Base-by-base conservation (phyloP, 129 eudicot genomes). In the Flaveria robusta region DNA sequence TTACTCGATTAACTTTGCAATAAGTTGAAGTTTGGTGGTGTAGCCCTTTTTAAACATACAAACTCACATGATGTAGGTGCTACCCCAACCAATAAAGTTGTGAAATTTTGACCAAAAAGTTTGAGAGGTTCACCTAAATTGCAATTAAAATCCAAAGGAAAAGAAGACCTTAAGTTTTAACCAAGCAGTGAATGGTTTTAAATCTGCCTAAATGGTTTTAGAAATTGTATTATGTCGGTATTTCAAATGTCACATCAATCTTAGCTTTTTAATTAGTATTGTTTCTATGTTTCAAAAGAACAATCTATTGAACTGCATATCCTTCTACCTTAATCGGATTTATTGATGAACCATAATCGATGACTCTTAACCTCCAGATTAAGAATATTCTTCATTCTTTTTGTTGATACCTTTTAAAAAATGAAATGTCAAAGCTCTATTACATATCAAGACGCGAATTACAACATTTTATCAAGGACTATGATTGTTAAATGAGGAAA, bases 1-100 rank as follows among this genome's bases (percentile, higher is more conserved):
- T 72, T 72, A 37, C 47, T 65, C 83, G 72, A 66, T 43, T 51
- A 79, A 64, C 68, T 52, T 72, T 39, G 74, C 83, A 79, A 64
- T 63, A 71, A 79, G 83, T 78, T 78, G 82, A 69, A 78, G 83
- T 79, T 79, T 72, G 68, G 78, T 79, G 66, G 74, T 64, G 72
- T 79, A 79, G 67, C 68, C 74, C 65, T 79, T 79, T 79, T 71
- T 62, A 23, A 14, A 54, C 47, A 74, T 60, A 63, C 76, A 69
- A 58, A 58, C 50, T 77, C 76, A 78, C 73, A 72, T 79, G 83
- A 72, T 70, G 56, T 79, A 72, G 68, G 58, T 72, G 72, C 72
- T 79, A 62, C 66, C 60, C 49, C 55, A 72, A 72, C 83, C 56
- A 26, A 51, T 24, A 79, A 79, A 71, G 66, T 50, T 65, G 46